These are phyloP conservation scores for Huntiella bhutanensis DNA, from an alignment of 2,329 filamentous ascomycete species.

Conservation along the genomic window DNA sequence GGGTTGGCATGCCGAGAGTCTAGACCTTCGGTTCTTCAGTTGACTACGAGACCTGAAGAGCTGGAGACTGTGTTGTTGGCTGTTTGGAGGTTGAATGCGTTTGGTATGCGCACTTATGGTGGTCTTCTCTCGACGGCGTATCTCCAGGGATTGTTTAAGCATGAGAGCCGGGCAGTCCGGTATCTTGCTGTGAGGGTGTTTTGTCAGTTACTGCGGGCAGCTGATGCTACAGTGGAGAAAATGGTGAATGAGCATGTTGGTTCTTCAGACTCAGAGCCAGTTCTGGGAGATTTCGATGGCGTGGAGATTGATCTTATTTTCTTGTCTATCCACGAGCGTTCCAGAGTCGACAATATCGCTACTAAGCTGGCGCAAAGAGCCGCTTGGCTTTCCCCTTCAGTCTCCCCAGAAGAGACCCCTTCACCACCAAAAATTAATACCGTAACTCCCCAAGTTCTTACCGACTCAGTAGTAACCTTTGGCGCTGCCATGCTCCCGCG, in stretches of 20 bases:
- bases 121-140: slow-evolving; percentile 43
- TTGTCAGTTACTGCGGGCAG: slow-evolving; percentile 57
- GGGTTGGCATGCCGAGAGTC: neutral
- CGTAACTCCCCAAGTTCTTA: slow-evolving; percentile 27
- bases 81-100: slow-evolving; percentile 60
- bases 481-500: slow-evolving; percentile 49
- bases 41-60: slow-evolving; percentile 9
- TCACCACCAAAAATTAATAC: slow-evolving; percentile 11
- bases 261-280: slow-evolving; percentile 34
- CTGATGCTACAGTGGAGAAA: slow-evolving; percentile 58
- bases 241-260: slow-evolving; percentile 51
- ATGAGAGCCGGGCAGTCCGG: slow-evolving; percentile 40
- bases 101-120: slow-evolving; percentile 51
- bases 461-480: slow-evolving; percentile 43
- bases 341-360: slow-evolving; percentile 24
- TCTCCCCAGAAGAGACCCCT: slow-evolving; percentile 7
- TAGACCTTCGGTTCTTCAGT: slow-evolving; percentile 6
- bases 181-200: slow-evolving; percentile 72
- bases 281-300: slow-evolving; percentile 60
- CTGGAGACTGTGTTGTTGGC: slow-evolving; percentile 37
- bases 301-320: slow-evolving; percentile 62
- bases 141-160: slow-evolving; percentile 49
- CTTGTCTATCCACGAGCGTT: slow-evolving; percentile 37
- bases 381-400: neutral
- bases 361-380: slow-evolving; percentile 3